These are phyloP conservation scores for Aspergillus phoenicis DNA, from an alignment of 2,329 filamentous ascomycete genomes.

Conservation along the genomic window DNA sequence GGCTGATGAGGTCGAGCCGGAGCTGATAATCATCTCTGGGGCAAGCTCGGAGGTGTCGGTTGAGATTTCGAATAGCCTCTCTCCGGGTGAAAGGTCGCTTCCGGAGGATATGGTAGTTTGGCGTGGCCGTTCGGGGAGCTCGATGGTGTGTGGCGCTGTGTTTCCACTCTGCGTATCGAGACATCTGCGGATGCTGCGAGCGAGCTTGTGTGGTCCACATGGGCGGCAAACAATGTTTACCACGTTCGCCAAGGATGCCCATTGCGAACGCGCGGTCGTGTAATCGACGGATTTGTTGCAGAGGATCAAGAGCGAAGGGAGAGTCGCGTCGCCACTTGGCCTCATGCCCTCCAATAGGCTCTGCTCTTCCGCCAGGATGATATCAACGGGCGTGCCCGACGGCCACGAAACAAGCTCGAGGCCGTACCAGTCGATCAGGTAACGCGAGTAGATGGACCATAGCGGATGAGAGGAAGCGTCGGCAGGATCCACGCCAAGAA, in stretches of 20 bases:
- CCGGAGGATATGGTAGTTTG: background rate
- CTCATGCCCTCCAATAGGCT: conserved; percentile 28
- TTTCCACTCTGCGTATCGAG: conserved; percentile 22
- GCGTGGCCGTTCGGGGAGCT: conserved; percentile 15
- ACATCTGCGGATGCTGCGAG: conserved; percentile 38
- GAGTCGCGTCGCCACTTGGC: conserved; percentile 14
- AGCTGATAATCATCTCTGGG: background rate
- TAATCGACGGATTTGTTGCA: conserved; percentile 43
- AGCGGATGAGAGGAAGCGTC: conserved; percentile 21
- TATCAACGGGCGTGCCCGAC: conserved; percentile 31
- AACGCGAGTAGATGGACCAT: conserved; percentile 34
- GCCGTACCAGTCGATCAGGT: conserved; percentile 42
- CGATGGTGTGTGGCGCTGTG: conserved; percentile 15
- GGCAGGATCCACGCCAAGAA: conserved; percentile 31
- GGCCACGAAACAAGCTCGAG: conserved; percentile 38
- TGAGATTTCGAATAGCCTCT: background rate
- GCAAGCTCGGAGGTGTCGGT: conserved; percentile 6
- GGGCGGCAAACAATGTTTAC: conserved; percentile 45
- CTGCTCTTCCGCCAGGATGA: conserved; percentile 39
- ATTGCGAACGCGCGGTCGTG: conserved; percentile 29
- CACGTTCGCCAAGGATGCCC: conserved; percentile 33
- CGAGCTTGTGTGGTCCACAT: conserved; percentile 46
- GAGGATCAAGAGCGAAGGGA: conserved; percentile 41
- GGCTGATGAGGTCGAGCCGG: background rate
- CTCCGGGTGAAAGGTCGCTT: background rate